Evolutionary conservation across 306 rosid genomes (phyloP), one percentile per base, ranked within the genome.

Genomic region (Vigna unguiculata): DNA sequence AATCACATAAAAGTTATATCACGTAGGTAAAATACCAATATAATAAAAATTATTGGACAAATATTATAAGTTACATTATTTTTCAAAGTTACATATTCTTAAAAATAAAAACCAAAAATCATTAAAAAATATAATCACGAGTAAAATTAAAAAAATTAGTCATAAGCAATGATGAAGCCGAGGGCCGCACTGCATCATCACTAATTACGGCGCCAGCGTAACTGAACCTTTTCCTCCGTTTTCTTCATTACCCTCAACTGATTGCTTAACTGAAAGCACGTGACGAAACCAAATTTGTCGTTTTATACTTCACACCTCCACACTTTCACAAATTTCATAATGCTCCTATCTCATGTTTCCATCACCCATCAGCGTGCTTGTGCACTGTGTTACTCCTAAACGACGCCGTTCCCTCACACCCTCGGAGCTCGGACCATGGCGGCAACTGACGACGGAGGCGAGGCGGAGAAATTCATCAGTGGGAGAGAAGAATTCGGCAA

Each of bases 401-500:
- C 65, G 60, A 69, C 84, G 57, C 59, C 81, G 77, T 75, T 81
- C 20, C 69, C 9, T 48, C 47, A 16, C 58, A 45, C 24, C 36
- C 64, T 34, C 54, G 7, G 3, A 3, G 11, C 0, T 46, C 53
- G 11, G 60, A 21, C 6, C 17, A 72, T 82, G 85, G 63, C 53
- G 54, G 64, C 51, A 13, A 21, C 47, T 41, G 68, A 14, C 3
- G 30, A 46, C 25, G 76, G 43, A 12, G 59, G 5, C 32, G 1
- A 28, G 69, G 69, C 20, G 60, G 78, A 74, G 76, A 78, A 34
- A 21, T 73, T 87, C 15, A 72, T 88, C 71, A 74, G 51, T 13
- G 89, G 87, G 15, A 74, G 69, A 9, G 82, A 84, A 17, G 77
- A 67, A 41, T 84, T 81, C 43, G 76, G 69, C 58, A 71, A 79